phyloP scores from a whole-genome alignment of 805 yeast species.

The Cyberlindnera petersonii region DNA sequence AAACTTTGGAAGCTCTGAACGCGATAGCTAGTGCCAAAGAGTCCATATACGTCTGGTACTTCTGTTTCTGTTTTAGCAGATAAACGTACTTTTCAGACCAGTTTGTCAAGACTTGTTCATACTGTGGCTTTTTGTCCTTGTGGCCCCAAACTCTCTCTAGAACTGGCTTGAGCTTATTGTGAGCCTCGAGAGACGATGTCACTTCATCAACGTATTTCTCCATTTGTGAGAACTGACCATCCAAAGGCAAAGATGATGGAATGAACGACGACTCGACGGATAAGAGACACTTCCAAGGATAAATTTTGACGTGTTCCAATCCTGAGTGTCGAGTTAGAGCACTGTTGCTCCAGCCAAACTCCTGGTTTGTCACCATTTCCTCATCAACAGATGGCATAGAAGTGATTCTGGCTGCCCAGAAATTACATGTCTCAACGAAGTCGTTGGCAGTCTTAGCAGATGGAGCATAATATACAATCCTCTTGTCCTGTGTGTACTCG shows the following conservation, averaged over 20 bases:
- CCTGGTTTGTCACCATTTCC: slow-evolving; percentile 65
- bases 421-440: slow-evolving; percentile 75
- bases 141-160: slow-evolving; percentile 35
- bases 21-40: slow-evolving; percentile 31
- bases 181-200: slow-evolving; percentile 38
- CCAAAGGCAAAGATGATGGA: slow-evolving; percentile 28
- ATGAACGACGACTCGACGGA: slow-evolving; percentile 29
- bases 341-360: slow-evolving; percentile 68
- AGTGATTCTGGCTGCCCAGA: slow-evolving; percentile 85
- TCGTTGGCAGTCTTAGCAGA: slow-evolving; percentile 55
- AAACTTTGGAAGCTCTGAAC: slow-evolving; percentile 23
- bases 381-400: slow-evolving; percentile 70
- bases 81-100: slow-evolving; percentile 40
- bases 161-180: slow-evolving; percentile 37
- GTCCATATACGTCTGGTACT: slow-evolving; percentile 32
- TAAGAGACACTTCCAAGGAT: slow-evolving; percentile 26
- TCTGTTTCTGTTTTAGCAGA: slow-evolving; percentile 34
- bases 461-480: slow-evolving; percentile 25
- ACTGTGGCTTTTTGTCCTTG: slow-evolving; percentile 10
- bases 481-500: slow-evolving; percentile 20
- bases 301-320: slow-evolving; percentile 20
- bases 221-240: slow-evolving; percentile 39
- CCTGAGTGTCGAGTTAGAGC: slow-evolving; percentile 23
- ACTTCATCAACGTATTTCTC: slow-evolving; percentile 37
- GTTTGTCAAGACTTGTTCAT: slow-evolving; percentile 35